phyloP scores from a whole-genome alignment of 352 stramenopile genomes.

The Thraustotheca clavata region DNA sequence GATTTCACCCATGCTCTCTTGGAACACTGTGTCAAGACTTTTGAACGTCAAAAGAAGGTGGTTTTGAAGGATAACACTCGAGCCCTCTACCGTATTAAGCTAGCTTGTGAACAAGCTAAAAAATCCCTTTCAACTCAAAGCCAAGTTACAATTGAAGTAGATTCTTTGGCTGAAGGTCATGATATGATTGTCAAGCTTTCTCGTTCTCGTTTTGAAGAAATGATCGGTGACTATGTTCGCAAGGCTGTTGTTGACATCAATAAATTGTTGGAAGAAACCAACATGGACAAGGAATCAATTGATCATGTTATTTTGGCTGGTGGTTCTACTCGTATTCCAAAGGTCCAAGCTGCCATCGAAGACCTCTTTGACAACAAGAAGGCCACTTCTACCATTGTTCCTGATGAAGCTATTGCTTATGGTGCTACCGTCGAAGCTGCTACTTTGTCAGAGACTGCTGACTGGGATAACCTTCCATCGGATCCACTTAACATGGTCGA shows the following conservation, averaged over 20 bases:
- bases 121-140: constrained; percentile 93
- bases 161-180: constrained; percentile 95
- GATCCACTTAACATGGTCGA: constrained; percentile 73
- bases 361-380: constrained; percentile 83
- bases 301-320: constrained; percentile 96
- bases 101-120: constrained; percentile 96
- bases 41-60: constrained; percentile 92
- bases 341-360: constrained; percentile 77
- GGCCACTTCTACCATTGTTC: constrained; percentile 74
- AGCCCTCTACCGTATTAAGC: constrained; percentile 90
- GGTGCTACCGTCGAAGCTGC: constrained; percentile 82
- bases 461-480: constrained; percentile 61
- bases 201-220: constrained; percentile 93
- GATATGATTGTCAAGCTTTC: constrained; percentile 97
- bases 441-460: constrained; percentile 32
- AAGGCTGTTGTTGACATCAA: constrained; percentile 90
- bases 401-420: constrained; percentile 87
- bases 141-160: constrained; percentile 95
- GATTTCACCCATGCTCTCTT: constrained; percentile 97
- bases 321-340: constrained; percentile 96
- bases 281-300: constrained; percentile 79
- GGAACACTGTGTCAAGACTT: constrained; percentile 94
- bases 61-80: constrained; percentile 86
- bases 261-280: constrained; percentile 55
- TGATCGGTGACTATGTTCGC: constrained; percentile 90